A percentile compares a stretch with the other conserved stretches of the same genome.
These are phyloP conservation scores for Tolypocladium tropicale DNA, from an alignment of 2,329 filamentous ascomycete species.

Conservation along the genomic window DNA sequence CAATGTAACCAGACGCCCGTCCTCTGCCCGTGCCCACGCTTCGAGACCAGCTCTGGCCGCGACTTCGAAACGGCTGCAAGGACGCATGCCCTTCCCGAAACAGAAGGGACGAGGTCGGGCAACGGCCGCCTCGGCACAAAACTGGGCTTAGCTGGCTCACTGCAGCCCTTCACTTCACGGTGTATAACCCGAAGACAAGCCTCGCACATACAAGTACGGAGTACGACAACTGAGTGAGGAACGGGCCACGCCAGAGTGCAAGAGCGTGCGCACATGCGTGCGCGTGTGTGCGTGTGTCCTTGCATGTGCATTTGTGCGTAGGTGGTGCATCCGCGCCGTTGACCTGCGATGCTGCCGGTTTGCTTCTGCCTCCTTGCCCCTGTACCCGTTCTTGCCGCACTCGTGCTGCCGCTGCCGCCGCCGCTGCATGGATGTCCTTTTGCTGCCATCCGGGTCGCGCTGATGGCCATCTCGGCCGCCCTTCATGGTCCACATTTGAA, in stretches of 20 bases:
- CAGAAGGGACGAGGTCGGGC: not conserved
- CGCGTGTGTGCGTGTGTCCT: not conserved
- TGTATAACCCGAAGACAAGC: not conserved
- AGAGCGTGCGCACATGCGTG: not conserved
- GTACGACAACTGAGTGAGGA: no score
- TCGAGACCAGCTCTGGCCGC: not conserved
- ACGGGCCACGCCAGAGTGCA: not conserved
- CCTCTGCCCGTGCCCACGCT: not conserved
- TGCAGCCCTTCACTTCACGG: not conserved
- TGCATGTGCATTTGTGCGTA: slow-evolving; percentile 1
- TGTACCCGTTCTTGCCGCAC: not conserved
- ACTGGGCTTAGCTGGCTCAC: not conserved
- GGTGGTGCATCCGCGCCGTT: not conserved
- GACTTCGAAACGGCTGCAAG: not conserved
- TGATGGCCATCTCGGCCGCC: not conserved
- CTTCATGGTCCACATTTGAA: not conserved
- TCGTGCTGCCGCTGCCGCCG: not conserved
- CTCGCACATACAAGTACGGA: no score
- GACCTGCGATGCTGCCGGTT: not conserved
- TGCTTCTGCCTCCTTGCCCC: not conserved
- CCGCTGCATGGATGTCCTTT: not conserved
- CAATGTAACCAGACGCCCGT: not conserved
- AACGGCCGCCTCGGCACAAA: not conserved
- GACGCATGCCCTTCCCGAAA: not conserved
- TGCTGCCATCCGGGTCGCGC: not conserved